These are phyloP conservation scores for Linum usitatissimum DNA, from an alignment of 345 rosid genomes.

Conservation along the genomic window DNA sequence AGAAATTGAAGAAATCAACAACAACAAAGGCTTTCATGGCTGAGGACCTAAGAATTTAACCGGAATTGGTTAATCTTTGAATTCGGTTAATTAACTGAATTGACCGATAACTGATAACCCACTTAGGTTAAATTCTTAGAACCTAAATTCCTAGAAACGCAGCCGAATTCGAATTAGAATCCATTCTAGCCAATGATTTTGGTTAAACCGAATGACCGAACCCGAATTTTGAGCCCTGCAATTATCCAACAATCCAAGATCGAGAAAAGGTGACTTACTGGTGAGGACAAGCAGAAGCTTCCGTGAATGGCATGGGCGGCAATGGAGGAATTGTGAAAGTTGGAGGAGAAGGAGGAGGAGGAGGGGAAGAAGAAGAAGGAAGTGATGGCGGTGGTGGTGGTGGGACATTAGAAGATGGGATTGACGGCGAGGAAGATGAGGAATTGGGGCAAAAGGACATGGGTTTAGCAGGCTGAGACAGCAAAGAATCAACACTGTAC, in stretches of 20 bases:
- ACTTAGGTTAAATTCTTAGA: no score
- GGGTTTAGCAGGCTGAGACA: constrained; percentile 59
- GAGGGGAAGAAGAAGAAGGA: constrained; percentile 7
- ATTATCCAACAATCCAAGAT: not conserved
- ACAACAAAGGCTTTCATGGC: no score
- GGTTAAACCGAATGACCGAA: no score
- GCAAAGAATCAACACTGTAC: constrained; percentile 47
- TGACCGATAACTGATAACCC: no score
- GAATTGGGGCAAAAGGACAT: constrained; percentile 51
- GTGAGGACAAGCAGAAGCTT: constrained; percentile 70
- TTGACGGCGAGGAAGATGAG: constrained; percentile 17
- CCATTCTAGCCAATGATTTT: no score
- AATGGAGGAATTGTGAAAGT: constrained; percentile 41
- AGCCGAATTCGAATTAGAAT: no score
- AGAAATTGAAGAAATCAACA: no score
- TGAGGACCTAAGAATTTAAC: no score
- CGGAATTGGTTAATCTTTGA: no score
- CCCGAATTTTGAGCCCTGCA: no score
- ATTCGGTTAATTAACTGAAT: no score
- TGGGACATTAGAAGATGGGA: constrained; percentile 3
- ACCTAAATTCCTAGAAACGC: no score
- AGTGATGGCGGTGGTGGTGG: constrained; percentile 24
- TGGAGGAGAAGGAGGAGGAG: constrained; percentile 32
- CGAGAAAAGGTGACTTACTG: constrained; percentile 38
- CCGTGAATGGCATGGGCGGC: constrained; percentile 45